Base-by-base conservation (phyloP, 768 basidiomycete genomes). In the Amanita muscaria region DNA sequence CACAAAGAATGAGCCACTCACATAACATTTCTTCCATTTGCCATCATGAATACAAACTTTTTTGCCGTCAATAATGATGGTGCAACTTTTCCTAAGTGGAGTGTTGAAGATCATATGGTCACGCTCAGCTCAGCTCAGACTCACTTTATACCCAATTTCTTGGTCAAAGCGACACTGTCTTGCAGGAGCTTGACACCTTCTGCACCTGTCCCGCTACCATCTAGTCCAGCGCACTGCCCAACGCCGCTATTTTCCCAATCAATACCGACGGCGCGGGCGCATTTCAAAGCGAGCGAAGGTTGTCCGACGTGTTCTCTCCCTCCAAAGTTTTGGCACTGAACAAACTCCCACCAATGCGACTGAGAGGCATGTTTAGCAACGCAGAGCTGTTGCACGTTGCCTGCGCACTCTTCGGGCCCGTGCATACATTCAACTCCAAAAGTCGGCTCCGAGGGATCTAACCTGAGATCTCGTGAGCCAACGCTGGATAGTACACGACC, bases 341-440 rank as follows among this genome's bases (percentile, higher is more conserved):
- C 68, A 53, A 89, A 92, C 41, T 76, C 64, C 90, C 89, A 93
- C 85, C 87, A 90, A 16, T 64, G 66, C n/a, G 60, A 51, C 31
- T 65, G 62, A 18, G 70, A 62, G 18, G 73, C 65, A 49, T 87
- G 70, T 57, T 79, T 77, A 44, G 73, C 68, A 23, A 73, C 83
- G 60, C 93, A 97, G 21, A 96, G 70, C 58, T 96, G 81, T 48
- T 96, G 86, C 14, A 90, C 77, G 64, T 94, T 91, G 33, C 88
- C 92, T 11, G 77, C 77, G 55, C 92, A 96, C 62, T 97, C 92
- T 42, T 72, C 61, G 4, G 66, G 64, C 14, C 90, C 91, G 56
- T 94, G 91, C 69, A 73, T 72, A 64, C 92, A 96, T 25, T 65
- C 73, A 23, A 85, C 76, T n/a, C 90, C 90, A 56, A 82, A 88